Evolutionary conservation across 1,139 yeast genomes (phyloP).

Genomic region (Eremothecium coryli): DNA sequence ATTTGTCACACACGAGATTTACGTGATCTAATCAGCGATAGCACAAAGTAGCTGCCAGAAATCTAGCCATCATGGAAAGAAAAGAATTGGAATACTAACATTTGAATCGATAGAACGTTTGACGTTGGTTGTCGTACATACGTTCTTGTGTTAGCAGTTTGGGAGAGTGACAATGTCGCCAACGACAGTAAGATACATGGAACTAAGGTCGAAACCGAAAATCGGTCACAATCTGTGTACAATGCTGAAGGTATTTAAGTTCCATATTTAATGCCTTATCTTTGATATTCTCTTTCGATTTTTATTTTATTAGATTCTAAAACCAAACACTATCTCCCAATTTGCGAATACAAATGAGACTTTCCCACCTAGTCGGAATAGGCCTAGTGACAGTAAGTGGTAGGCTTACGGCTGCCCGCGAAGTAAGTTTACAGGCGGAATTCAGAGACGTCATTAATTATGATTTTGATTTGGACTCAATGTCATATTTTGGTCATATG

Average conservation of each 20-base stretch:
- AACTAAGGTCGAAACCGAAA: neutral
- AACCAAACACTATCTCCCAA: too few relatives aligned
- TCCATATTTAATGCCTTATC: neutral
- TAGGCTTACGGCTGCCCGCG: neutral
- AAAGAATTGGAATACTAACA: too few relatives aligned
- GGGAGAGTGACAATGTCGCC: too few relatives aligned
- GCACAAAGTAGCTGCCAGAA: too few relatives aligned
- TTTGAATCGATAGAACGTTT: too few relatives aligned
- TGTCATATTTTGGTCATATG: constrained; percentile 2
- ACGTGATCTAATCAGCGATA: too few relatives aligned
- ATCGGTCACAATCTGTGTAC: neutral
- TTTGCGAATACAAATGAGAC: neutral
- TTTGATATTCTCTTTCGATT: neutral
- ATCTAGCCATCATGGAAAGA: too few relatives aligned
- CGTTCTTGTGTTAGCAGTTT: too few relatives aligned
- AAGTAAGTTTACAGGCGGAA: neutral
- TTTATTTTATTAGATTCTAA: neutral
- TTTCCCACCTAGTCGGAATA: constrained; percentile 2
- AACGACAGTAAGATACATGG: too few relatives aligned
- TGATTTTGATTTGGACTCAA: constrained; percentile 4
- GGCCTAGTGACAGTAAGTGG: constrained; percentile 3
- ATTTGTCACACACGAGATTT: too few relatives aligned
- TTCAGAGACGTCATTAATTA: constrained; percentile 1
- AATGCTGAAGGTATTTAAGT: constrained; percentile 2
- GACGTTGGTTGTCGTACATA: too few relatives aligned